These are phyloP conservation scores for Nepenthes gracilis DNA, from an alignment of 148 eudicot species.

Conservation along the genomic window DNA sequence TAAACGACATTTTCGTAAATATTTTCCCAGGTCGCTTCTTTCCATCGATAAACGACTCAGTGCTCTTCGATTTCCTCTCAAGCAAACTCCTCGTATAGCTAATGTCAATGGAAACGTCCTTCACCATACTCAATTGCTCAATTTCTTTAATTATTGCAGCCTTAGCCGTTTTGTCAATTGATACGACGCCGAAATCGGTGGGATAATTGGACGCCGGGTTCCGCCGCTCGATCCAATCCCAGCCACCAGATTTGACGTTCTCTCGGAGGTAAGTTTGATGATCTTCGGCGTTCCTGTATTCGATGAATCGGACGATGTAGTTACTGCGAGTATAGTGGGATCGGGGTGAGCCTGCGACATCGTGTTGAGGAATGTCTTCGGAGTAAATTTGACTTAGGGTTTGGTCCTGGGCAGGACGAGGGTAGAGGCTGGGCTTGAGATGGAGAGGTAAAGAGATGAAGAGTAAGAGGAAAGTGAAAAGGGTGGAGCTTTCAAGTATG, in stretches of 20 bases:
- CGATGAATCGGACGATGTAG: constrained; percentile 56
- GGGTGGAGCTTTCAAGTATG: constrained; percentile 10
- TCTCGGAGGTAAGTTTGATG: constrained; percentile 37
- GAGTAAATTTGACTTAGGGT: constrained; percentile 19
- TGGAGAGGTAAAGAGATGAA: constrained; percentile 20
- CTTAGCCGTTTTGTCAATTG: constrained; percentile 26
- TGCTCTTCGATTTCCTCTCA: constrained; percentile 18
- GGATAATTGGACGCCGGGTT: constrained; percentile 68
- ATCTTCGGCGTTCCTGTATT: constrained; percentile 40
- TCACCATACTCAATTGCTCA: constrained; percentile 48
- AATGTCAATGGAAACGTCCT: constrained; percentile 59
- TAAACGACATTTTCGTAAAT: constrained; percentile 79
- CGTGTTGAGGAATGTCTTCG: neutral
- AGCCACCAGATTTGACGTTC: constrained; percentile 24
- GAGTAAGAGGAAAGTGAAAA: constrained; percentile 22
- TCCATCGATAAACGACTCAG: constrained; percentile 43
- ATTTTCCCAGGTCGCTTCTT: constrained; percentile 89
- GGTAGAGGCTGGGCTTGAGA: constrained; percentile 8
- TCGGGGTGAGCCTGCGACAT: constrained; percentile 2
- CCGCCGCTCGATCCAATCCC: constrained; percentile 77
- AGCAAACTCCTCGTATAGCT: constrained; percentile 54
- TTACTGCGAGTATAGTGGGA: constrained; percentile 15
- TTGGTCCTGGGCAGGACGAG: constrained; percentile 23
- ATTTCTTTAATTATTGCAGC: constrained; percentile 35
- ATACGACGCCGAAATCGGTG: constrained; percentile 74